These are phyloP conservation scores for Tuber microsphaerosporum DNA, from an alignment of 495 filamentous ascomycete species.

Conservation along the genomic window DNA sequence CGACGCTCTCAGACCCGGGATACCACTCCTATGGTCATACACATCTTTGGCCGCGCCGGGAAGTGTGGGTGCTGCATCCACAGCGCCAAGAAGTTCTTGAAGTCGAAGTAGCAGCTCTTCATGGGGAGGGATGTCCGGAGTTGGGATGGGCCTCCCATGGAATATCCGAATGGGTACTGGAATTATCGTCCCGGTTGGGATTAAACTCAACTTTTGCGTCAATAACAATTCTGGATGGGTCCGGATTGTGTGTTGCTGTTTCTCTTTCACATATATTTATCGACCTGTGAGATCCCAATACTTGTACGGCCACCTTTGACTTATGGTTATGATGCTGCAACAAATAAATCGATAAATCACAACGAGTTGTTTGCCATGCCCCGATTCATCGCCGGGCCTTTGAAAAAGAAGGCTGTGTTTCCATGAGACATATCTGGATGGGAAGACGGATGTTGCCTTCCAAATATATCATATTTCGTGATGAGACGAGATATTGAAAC, in stretches of 20 bases:
- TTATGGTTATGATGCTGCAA: neutral
- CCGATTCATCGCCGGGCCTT: neutral
- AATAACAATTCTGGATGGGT: neutral
- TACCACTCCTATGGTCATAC: neutral
- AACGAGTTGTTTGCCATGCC: neutral
- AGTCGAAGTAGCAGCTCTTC: neutral
- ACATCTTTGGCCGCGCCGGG: neutral
- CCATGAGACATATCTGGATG: neutral
- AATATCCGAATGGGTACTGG: neutral
- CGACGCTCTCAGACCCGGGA: neutral
- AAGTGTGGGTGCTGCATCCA: neutral
- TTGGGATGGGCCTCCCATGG: neutral
- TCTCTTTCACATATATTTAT: neutral
- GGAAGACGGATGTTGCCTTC: neutral
- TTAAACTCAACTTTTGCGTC: neutral
- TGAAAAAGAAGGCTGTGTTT: neutral
- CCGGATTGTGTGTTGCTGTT: neutral
- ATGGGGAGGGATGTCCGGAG: neutral
- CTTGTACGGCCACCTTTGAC: too few relatives aligned
- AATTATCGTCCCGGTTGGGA: neutral
- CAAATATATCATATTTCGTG: neutral
- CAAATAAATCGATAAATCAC: neutral
- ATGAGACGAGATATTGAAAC: neutral
- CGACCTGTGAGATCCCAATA: neutral
- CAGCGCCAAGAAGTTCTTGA: neutral